A percentile compares a stretch with the other conserved stretches of the same genome.
These are phyloP conservation scores for Helotiales sp. DNA, from an alignment of 2,329 filamentous ascomycete genomes.

Conservation along the genomic window DNA sequence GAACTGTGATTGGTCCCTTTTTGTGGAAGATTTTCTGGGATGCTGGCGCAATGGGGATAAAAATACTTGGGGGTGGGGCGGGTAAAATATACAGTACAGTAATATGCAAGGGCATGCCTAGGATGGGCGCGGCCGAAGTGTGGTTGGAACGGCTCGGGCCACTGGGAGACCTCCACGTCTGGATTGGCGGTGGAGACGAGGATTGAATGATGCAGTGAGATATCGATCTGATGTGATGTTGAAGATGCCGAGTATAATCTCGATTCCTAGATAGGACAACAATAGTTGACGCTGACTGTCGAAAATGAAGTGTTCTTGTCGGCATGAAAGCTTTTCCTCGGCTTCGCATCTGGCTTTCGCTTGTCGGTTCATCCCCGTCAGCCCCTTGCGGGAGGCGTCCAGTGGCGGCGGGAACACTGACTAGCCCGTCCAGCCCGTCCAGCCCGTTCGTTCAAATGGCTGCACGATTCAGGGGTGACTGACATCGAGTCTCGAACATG, in stretches of 20 bases:
- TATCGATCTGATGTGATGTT: neutral
- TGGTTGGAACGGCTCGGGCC: slow-evolving; percentile 17
- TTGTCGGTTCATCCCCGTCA: no score
- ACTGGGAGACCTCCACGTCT: slow-evolving; percentile 9
- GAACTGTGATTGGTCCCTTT: neutral
- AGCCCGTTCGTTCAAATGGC: neutral
- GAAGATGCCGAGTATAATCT: neutral
- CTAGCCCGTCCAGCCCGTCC: neutral
- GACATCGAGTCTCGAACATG: slow-evolving; percentile 13
- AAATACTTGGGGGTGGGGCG: slow-evolving; percentile 5
- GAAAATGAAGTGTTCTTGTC: neutral
- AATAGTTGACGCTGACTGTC: neutral
- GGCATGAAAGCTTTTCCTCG: neutral
- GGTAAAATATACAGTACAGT: neutral
- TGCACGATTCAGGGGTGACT: neutral
- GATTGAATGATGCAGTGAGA: slow-evolving; percentile 10
- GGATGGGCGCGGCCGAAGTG: slow-evolving; percentile 8
- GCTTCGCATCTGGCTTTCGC: neutral
- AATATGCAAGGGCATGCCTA: no score
- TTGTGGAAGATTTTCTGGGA: neutral
- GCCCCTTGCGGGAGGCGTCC: neutral
- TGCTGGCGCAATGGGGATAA: slow-evolving; percentile 7
- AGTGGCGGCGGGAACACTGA: neutral
- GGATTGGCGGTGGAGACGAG: neutral
- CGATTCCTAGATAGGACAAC: no score